Base-by-base conservation (phyloP, 257 asterid species). In the Forsythia suspensa region DNA sequence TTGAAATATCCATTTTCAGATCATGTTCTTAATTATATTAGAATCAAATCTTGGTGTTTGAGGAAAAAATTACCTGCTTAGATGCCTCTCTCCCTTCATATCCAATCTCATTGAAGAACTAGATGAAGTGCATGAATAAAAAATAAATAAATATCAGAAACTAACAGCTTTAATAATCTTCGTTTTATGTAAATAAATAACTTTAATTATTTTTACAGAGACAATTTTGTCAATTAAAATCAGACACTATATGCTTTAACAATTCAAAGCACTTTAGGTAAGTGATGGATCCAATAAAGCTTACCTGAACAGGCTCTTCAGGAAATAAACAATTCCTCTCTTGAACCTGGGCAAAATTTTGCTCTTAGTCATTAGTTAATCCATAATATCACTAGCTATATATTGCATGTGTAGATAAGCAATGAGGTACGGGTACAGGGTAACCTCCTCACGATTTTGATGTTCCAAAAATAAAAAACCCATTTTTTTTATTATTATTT, bases 231-330 rank as follows among this genome's bases (percentile, higher is more conserved):
- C 67, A 75, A 59, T 38, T 24, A 67, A 68, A 70, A 63, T 48
- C 71, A 67, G 74, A 77, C 77, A 75, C 59, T 65, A 0, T 15
- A 55, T 21, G 76, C 71, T 43, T 70, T 70, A 75, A 34, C 59
- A 78, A 81, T 81, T 81, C 65, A 77, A 86, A 82, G 74, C 79
- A 76, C 77, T 78, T 86, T 76, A 41, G 67, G 38, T 38, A 71
- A 83, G 84, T 77, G 86, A 87, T 83, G 89, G 94, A 92, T 91
- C 92, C 94, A 76, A 91, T 83, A 86, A 80, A 89, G 88, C 85
- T 71, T 74, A 82, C 91, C 82, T 83, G 83, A 46, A 83, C 74
- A 73, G 72, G 65, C 81, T 80, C 80, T 61, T 85, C 77, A 18
- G 69, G 21, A 74, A 74, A 80, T 84, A 80, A 84, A 84, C 80